Percentiles rank a stretch among this genome's conserved stretches.
phyloP scores from a whole-genome alignment of 371 early-diverging fungal species.

The Mortierella sp. region DNA sequence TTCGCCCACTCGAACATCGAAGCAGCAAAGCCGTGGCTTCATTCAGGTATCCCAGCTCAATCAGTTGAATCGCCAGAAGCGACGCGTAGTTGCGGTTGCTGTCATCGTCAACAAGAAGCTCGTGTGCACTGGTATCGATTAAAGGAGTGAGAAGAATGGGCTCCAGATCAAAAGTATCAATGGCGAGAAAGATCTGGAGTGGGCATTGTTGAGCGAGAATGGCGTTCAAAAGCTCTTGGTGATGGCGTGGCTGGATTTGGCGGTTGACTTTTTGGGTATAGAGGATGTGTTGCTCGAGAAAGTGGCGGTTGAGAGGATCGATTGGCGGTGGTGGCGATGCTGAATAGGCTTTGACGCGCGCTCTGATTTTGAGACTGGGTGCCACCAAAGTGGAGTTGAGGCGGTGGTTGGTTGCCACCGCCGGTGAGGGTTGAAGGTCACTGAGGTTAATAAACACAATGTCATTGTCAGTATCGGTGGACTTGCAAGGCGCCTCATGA shows the following conservation, averaged over 20 bases:
- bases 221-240: not conserved
- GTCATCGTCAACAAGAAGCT: not conserved
- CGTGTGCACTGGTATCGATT: not conserved
- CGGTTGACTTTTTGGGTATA: not conserved
- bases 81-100: not conserved
- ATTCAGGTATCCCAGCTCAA: not conserved
- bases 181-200: conserved; percentile 8
- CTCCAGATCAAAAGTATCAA: conserved; percentile 8
- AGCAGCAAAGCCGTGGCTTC: not conserved
- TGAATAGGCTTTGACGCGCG: not conserved
- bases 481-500: not conserved
- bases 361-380: not conserved
- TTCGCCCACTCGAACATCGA: not conserved
- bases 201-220: not conserved
- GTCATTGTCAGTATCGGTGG: not conserved
- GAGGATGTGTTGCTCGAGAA: not conserved
- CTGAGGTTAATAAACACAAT: not conserved
- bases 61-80: not conserved
- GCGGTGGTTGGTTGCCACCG: not conserved
- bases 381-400: not conserved
- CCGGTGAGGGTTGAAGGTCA: not conserved
- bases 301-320: not conserved
- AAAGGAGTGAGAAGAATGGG: not conserved
- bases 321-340: not conserved
- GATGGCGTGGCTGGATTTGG: conserved; percentile 6